Percentiles rank a stretch among this genome's conserved stretches.
These are phyloP conservation scores for Verticillium longisporum DNA, from an alignment of 2,329 filamentous ascomycete species.

Conservation along the genomic window DNA sequence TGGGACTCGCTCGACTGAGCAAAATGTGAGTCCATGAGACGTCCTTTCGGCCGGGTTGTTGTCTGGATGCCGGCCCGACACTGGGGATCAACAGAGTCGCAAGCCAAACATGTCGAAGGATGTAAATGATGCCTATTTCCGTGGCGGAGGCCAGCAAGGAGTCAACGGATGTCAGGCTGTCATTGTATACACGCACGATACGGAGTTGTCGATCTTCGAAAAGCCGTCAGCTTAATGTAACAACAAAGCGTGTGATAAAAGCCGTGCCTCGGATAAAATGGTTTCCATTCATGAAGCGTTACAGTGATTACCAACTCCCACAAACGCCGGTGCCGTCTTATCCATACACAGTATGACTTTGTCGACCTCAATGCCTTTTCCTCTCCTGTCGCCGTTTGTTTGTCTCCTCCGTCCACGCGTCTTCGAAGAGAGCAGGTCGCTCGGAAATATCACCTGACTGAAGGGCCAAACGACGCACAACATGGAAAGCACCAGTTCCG, in stretches of 20 bases:
- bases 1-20: not conserved
- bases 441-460: conserved; percentile 48
- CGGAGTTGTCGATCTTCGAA: not conserved
- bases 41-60: not conserved
- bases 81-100: not conserved
- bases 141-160: no score
- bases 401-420: conserved; percentile 45
- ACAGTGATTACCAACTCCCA: not conserved
- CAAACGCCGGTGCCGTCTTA: not conserved
- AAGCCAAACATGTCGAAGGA: not conserved
- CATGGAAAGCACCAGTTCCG: conserved; percentile 87
- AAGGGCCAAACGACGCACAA: conserved; percentile 71
- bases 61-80: not conserved
- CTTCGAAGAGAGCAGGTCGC: conserved; percentile 65
- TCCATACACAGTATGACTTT: not conserved
- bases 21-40: not conserved
- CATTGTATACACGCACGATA: not conserved
- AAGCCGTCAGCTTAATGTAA: not conserved
- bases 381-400: conserved; percentile 7
- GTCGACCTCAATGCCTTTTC: not conserved
- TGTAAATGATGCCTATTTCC: no score
- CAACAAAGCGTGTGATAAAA: not conserved
- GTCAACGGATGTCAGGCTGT: no score
- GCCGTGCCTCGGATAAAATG: not conserved
- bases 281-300: not conserved